Evolutionary conservation across 306 rosid genomes (phyloP).

Genomic region (Lathyrus aphaca): DNA sequence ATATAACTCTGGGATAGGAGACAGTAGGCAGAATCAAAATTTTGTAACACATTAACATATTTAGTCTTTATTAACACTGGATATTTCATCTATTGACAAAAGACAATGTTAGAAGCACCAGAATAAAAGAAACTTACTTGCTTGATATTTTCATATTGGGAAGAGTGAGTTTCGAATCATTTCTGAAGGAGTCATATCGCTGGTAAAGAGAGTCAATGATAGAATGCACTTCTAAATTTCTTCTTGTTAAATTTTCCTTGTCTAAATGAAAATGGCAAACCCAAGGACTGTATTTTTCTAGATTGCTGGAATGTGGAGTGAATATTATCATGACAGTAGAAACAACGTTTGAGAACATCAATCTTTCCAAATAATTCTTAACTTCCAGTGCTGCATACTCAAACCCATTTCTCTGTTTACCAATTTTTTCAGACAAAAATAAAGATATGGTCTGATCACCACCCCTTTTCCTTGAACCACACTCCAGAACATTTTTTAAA

Average conservation of each 20-base stretch:
- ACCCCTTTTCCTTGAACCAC: conserved; percentile 67
- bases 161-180: conserved; percentile 45
- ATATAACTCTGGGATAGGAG: conserved; percentile 8
- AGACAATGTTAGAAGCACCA: conserved; percentile 26
- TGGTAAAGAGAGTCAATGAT: conserved; percentile 57
- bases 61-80: conserved; percentile 19
- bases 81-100: conserved; percentile 7
- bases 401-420: conserved; percentile 66
- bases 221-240: conserved; percentile 63
- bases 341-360: conserved; percentile 65
- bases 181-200: conserved; percentile 47
- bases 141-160: conserved; percentile 60
- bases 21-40: conserved; percentile 11
- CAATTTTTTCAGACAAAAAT: conserved; percentile 70
- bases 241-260: conserved; percentile 61
- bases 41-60: conserved; percentile 11
- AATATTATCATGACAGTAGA: conserved; percentile 73
- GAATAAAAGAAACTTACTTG: conserved; percentile 61
- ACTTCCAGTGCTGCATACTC: conserved; percentile 87
- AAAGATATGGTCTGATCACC: conserved; percentile 64
- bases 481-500: conserved; percentile 84
- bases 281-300: conserved; percentile 71
- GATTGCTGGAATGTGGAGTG: conserved; percentile 53
- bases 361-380: conserved; percentile 75
- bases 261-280: conserved; percentile 81